Evolutionary conservation across 495 filamentous ascomycete species (phyloP).

Genomic region (Aspergillus egyptiacus): DNA sequence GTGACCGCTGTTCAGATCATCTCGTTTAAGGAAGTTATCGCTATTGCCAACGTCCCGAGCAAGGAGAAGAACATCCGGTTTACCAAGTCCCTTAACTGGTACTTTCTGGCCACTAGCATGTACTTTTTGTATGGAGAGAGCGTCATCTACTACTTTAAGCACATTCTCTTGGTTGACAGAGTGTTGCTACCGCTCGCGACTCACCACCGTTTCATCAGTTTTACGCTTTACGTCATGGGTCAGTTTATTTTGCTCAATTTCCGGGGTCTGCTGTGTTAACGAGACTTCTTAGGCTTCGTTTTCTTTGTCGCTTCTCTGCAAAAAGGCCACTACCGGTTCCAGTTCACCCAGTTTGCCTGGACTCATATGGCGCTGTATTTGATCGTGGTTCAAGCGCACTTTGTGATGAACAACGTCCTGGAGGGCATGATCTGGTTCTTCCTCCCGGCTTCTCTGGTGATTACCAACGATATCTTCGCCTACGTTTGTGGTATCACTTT

Average conservation of each 20-base stretch:
- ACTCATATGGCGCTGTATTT: slow-evolving; percentile 98
- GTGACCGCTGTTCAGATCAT: slow-evolving; percentile 92
- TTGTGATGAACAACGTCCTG: slow-evolving; percentile 99
- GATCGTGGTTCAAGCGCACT: slow-evolving; percentile 97
- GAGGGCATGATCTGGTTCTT: slow-evolving; percentile 99
- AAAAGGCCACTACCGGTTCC: slow-evolving; percentile 92
- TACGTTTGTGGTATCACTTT: slow-evolving; percentile 98
- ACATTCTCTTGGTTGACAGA: slow-evolving; percentile 90
- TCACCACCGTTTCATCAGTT: slow-evolving; percentile 98
- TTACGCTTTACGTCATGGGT: slow-evolving; percentile 96
- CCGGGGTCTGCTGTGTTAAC: background rate
- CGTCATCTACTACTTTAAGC: slow-evolving; percentile 99
- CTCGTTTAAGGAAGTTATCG: slow-evolving; percentile 99
- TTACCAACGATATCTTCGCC: slow-evolving; percentile 98
- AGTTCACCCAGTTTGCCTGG: slow-evolving; percentile 99
- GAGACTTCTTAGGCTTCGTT: slow-evolving; percentile 97
- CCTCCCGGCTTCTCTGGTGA: slow-evolving; percentile 88
- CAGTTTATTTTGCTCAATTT: slow-evolving; percentile 26
- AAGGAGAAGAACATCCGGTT: slow-evolving; percentile 85
- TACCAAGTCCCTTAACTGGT: slow-evolving; percentile 97
- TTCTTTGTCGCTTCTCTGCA: slow-evolving; percentile 97
- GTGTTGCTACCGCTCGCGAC: slow-evolving; percentile 89
- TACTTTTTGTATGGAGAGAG: slow-evolving; percentile 98
- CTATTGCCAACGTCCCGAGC: slow-evolving; percentile 91
- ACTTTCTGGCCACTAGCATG: slow-evolving; percentile 97